Evolutionary conservation across 192 early-diverging fungal species (phyloP), one percentile per base, ranked within the genome.

Genomic region (Podila minutissima): DNA sequence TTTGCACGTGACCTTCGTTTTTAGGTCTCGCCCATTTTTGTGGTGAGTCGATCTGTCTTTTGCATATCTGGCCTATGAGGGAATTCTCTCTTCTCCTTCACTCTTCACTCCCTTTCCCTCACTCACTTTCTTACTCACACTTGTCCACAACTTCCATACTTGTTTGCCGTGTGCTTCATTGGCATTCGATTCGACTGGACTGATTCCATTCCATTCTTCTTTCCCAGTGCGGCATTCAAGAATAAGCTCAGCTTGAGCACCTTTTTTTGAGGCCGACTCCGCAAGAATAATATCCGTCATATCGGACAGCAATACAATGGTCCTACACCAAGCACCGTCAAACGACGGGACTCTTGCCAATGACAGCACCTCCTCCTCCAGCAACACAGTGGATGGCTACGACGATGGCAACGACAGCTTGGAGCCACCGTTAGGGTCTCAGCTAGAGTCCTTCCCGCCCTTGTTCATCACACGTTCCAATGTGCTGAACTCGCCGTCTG

Each of bases 371-470:
- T 8, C 37, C 61, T 55, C 59, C 41, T 19, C 26, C 20, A 24
- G 17, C 20, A 28, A 35, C 19, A 60, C 55, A 37, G 13, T 60
- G 59, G 2, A 59, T 57, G 10, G 19, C 66, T 61, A 33, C 11
- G 26, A 61, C 19, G 31, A 61, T 20, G 59, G 26, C 59, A 61
- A 33, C 26, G 31, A 33, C 29, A 61, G 59, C 17, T 31, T 26
- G 15, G 59, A 61, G 59, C 59, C 26, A 24, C 59, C 17, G 1
- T 26, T 28, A 26, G 59, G 53, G 9, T 69, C 67, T 19, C 67
- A 70, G 31, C 58, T 76, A 4, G 74, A 76, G 64, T 77, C 75
- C 50, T 77, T 77, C 24, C 69, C 75, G 33, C 69, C 69, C 15
- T 50, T 77, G 6, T 66, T 31, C 9, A 62, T 77, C 57, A 71